Evolutionary conservation across 805 yeast species (phyloP), one percentile per base, ranked within the genome.

Genomic region (Lachancea cidri): DNA sequence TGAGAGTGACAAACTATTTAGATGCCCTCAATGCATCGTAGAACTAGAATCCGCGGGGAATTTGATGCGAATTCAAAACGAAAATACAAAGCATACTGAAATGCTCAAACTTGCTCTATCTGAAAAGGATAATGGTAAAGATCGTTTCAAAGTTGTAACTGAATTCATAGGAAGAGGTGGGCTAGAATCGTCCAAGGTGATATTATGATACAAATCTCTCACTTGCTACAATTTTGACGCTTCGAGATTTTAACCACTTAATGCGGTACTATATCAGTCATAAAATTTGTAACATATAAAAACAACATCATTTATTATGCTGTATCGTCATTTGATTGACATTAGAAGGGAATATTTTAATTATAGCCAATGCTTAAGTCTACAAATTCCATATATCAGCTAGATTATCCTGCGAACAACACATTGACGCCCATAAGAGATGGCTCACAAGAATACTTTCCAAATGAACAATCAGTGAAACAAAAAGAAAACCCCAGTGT

Each of bases 131-230:
- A 66, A 65, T 2, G 63, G 72, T 30, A 72, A 63, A 4, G 86
- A 83, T 50, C 74, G 85, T 48, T 82, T 89, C 60, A 82, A 79
- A 54, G 81, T 81, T 3, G 74, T 91, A 39, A 74, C 83, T 44
- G 94, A 86, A 41, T 89, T 82, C 58, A 74, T 89, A 34, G 95
- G 96, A 2, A 75, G 88, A 43, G 98, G 98, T 2, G 91, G 83
- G 0, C 74, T 89, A 77, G 86, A 81, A 36, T 61, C 62, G 45
- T 29, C 50, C 6, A 25, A 17, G 11, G 27, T 22, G 27, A 22
- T 22, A 7, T 22, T 22, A 22, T 22, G 27, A 22, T 14, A 9
- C 2, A 15, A 13, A n/a, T 8, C 29, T 18, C 27, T n/a, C 17
- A 25, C 8, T 9, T 33, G 53, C 48, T 40, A 47, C 55, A 38